Base-by-base conservation (phyloP, 202 grass and related monocot species). In the Carex arenaria region DNA sequence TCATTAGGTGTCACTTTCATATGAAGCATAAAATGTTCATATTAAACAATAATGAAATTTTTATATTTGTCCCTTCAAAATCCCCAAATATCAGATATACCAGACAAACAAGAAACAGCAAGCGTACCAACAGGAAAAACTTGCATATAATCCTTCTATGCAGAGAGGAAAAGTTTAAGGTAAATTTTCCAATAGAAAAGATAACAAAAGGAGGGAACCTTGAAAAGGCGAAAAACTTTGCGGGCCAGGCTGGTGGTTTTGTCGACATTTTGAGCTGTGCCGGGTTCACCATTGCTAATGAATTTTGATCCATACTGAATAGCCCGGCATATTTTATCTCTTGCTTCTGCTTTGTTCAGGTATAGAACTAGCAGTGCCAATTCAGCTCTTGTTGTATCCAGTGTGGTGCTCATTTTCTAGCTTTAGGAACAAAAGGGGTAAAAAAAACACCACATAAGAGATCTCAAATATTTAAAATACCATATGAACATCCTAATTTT, bases 301-400 rank as follows among this genome's bases (percentile, higher is more conserved):
- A 92, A 99, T 82, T 99, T 99, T 0, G 96, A 99, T 20, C 96
- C 96, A 70, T 99, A 99, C n/a, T 99, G 96, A 69, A 99, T 92
- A 31, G 96, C 91, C 79, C 96, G 62, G 28, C 93, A 95, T 6
- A 99, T 94, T 82, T 99, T 99, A 81, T 99, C 96, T 82, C 96
- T 93, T 28, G 88, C 91, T 55, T 99, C 96, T 13, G 96, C 96
- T 79, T 96, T 99, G 81, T 95, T 99, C 17, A 99, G 61, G 66
- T 94, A 99, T 2, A 99, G 31, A 84, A 99, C 88, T 80, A 96
- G 65, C 62, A 99, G 89, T 10, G 80, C 82, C 77, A 99, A 85
- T 74, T 99, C 96, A 14, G 83, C 89, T 84, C 93, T 86, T 15
- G 89, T 84, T 10, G 68, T 78, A 4, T 99, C 96, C 19, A 99